These are phyloP conservation scores for Pythium chondricola DNA, from an alignment of 352 stramenopile genomes.

Conservation along the genomic window DNA sequence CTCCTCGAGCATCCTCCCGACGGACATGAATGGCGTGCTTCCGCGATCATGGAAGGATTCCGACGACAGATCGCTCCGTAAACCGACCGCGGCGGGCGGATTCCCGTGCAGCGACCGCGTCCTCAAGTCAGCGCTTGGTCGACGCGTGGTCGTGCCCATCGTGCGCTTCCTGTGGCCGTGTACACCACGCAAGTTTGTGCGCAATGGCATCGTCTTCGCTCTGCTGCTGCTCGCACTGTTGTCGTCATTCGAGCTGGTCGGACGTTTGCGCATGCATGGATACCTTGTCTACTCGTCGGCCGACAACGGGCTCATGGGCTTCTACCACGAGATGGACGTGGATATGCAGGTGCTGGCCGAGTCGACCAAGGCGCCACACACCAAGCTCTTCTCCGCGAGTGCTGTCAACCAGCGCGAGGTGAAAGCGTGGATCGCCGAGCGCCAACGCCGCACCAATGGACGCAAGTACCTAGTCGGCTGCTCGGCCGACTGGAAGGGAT, in stretches of 20 bases:
- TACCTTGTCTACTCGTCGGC: conserved; percentile 27
- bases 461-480: conserved; percentile 68
- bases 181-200: conserved; percentile 11
- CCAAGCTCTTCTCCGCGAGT: conserved; percentile 37
- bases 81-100: background rate
- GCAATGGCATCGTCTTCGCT: conserved; percentile 18
- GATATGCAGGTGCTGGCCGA: conserved; percentile 50
- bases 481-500: conserved; percentile 47
- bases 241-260: conserved; percentile 35
- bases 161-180: conserved; percentile 18
- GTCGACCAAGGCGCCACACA: conserved; percentile 23
- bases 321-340: conserved; percentile 79
- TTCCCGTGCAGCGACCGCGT: background rate
- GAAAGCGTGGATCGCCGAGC: conserved; percentile 55
- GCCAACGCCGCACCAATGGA: conserved; percentile 57
- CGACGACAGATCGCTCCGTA: background rate
- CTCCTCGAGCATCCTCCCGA: background rate
- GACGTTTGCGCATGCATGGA: conserved; percentile 44
- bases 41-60: background rate
- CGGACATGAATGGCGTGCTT: background rate
- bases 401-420: conserved; percentile 39
- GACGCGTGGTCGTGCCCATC: conserved; percentile 8
- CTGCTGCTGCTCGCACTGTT: conserved; percentile 23
- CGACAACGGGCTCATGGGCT: conserved; percentile 51
- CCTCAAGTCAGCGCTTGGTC: background rate